A percentile compares a stretch with the other conserved stretches of the same genome.
Conservation (phyloP, 202 grass and related monocot species). For the Carex sylvatica region DNA sequence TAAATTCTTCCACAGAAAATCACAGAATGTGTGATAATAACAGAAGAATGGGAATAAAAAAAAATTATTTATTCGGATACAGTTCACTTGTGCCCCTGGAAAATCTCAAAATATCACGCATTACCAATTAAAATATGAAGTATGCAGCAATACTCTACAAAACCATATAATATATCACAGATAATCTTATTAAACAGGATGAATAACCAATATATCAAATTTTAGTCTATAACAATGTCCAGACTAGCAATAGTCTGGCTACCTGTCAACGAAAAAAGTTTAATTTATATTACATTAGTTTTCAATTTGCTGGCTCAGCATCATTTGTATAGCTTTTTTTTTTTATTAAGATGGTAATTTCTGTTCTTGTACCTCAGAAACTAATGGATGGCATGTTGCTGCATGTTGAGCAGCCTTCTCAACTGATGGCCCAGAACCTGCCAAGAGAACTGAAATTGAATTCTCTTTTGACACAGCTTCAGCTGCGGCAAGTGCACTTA, state of each 20-base stretch:
- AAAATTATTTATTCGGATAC: not conserved
- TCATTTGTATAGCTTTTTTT: not conserved
- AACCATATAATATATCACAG: not conserved
- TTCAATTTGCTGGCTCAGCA: not conserved
- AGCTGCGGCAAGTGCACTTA: conserved; percentile 69
- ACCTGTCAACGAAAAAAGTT: not conserved
- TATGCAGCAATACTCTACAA: not conserved
- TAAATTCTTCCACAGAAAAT: not conserved
- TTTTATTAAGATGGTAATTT: not conserved
- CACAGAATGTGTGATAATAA: not conserved
- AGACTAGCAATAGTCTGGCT: not conserved
- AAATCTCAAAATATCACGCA: not conserved
- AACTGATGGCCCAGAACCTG: conserved; percentile 53
- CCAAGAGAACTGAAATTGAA: conserved; percentile 65
- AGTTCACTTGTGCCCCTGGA: not conserved
- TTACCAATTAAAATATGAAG: not conserved
- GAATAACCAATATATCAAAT: not conserved
- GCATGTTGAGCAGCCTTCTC: conserved; percentile 72
- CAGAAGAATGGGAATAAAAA: not conserved
- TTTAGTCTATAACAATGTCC: not conserved
- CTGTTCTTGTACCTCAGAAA: conserved; percentile 62
- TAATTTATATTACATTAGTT: not conserved
- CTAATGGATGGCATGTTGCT: conserved; percentile 63
- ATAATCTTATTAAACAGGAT: not conserved
- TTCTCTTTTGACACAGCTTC: conserved; percentile 53